Conservation (phyloP, 2,329 filamentous ascomycete species). For the Talaromyces sp. region DNA sequence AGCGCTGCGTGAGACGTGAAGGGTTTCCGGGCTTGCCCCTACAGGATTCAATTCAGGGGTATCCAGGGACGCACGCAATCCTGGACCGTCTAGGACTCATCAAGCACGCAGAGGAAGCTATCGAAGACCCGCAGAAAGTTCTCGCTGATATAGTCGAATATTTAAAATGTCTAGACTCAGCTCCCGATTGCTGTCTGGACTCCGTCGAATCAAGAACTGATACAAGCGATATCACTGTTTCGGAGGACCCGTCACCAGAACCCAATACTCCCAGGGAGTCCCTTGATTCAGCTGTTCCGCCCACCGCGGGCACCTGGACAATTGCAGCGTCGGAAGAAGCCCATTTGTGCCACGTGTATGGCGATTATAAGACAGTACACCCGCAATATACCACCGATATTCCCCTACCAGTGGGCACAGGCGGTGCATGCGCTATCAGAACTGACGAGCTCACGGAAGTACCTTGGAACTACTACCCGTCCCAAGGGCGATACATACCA, state of each 20-base stretch:
- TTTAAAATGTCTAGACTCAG: conserved; percentile 31
- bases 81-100: conserved; percentile 40
- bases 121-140: conserved; percentile 33
- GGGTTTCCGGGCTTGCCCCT: conserved; percentile 41
- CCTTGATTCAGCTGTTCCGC: conserved; percentile 15
- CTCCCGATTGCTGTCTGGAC: conserved; percentile 31
- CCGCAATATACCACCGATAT: background rate
- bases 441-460: background rate
- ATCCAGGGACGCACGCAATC: conserved; percentile 40
- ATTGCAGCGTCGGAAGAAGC: conserved; percentile 15
- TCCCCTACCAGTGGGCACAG: background rate
- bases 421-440: background rate
- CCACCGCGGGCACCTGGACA: conserved; percentile 26
- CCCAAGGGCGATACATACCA: background rate
- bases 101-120: conserved; percentile 39
- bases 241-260: conserved; percentile 14
- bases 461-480: background rate
- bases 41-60: conserved; percentile 34
- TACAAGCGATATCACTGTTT: conserved; percentile 29
- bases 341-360: background rate
- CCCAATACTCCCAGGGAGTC: conserved; percentile 10
- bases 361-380: background rate
- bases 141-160: conserved; percentile 32
- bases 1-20: conserved; percentile 38
- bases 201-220: conserved; percentile 37